These are phyloP conservation scores for Chenopodium berlandieri DNA, from an alignment of 148 eudicot species.

Conservation along the genomic window DNA sequence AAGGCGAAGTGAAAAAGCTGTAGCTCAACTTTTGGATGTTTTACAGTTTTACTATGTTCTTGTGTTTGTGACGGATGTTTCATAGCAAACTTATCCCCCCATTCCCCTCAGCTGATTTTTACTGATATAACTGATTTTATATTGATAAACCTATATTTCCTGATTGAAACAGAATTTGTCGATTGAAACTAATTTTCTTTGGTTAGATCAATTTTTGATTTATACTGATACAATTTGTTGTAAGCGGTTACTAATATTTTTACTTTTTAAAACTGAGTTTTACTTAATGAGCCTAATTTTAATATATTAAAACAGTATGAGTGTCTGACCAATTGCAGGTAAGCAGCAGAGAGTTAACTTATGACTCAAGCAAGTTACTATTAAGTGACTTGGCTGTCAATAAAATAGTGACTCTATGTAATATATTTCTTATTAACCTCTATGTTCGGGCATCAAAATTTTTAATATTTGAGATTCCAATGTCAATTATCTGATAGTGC, in stretches of 20 bases:
- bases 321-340: not conserved
- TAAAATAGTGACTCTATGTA: not conserved
- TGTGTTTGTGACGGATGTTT: not conserved
- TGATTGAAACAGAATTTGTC: no score
- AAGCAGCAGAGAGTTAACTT: not conserved
- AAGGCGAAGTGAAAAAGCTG: not conserved
- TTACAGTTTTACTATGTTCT: not conserved
- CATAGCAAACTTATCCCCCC: not conserved
- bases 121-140: no score
- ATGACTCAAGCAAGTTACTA: not conserved
- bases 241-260: no score
- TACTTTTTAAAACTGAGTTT: no score
- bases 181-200: no score
- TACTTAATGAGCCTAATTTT: no score
- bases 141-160: no score
- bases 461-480: slow-evolving; percentile 27
- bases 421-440: not conserved
- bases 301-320: not conserved
- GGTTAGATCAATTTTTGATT: no score
- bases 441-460: not conserved
- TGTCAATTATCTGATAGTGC: slow-evolving; percentile 64
- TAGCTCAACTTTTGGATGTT: not conserved
- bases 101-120: no score
- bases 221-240: no score
- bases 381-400: not conserved